A percentile compares a stretch with the other conserved stretches of the same genome.
Evolutionary conservation across 306 rosid species (phyloP).

Genomic region (Dryas octopetala): DNA sequence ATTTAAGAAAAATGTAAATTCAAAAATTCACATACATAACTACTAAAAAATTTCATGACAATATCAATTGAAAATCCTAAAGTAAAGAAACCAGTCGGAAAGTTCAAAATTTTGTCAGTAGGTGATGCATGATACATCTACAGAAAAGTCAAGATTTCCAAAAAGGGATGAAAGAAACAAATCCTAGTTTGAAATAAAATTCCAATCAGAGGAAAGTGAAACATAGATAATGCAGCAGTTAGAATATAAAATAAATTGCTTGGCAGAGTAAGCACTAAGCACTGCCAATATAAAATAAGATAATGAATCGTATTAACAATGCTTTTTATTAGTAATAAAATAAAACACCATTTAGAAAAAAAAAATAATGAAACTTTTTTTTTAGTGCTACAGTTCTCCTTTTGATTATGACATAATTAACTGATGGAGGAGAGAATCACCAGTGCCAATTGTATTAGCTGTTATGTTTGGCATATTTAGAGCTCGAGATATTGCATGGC

Average conservation of each 20-base stretch:
- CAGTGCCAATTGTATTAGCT: conserved; percentile 46
- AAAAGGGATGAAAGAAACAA: neutral
- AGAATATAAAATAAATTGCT: conserved; percentile 12
- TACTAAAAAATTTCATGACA: neutral
- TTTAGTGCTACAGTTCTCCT: neutral
- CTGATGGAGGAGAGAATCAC: conserved; percentile 38
- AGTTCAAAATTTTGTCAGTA: neutral
- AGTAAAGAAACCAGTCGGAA: neutral
- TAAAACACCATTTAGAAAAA: too few relatives aligned
- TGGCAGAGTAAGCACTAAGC: conserved; percentile 1
- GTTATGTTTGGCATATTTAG: conserved; percentile 65
- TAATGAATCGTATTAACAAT: too few relatives aligned
- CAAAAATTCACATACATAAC: neutral
- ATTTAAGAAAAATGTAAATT: neutral
- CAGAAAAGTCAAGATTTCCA: neutral
- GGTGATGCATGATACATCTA: neutral
- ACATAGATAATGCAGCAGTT: conserved; percentile 9
- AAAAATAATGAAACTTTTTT: neutral
- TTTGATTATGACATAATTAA: neutral
- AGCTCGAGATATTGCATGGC: conserved; percentile 73
- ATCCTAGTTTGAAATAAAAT: neutral
- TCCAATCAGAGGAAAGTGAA: neutral
- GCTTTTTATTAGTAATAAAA: too few relatives aligned
- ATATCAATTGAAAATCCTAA: neutral
- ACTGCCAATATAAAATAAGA: too few relatives aligned